phyloP scores from a whole-genome alignment of 2,329 filamentous ascomycete species.

The Ophiostoma ips region DNA sequence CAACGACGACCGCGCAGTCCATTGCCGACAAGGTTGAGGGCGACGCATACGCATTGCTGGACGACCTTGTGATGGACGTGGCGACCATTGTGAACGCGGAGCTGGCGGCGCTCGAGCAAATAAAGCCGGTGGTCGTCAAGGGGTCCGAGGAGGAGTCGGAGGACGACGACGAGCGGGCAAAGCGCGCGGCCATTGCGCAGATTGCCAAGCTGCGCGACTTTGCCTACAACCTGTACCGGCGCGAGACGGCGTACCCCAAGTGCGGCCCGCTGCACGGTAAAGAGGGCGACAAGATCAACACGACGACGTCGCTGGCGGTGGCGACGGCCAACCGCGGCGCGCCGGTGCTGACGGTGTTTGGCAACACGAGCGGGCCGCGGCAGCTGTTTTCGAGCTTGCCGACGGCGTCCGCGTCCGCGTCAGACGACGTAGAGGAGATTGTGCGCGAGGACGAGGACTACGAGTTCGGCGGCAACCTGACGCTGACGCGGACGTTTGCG shows the following conservation, averaged over 20 bases:
- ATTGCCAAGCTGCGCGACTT: conserved; percentile 46
- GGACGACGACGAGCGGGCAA: conserved; percentile 6
- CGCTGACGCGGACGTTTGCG: conserved; percentile 51
- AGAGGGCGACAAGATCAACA: not conserved
- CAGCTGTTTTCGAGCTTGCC: conserved; percentile 82
- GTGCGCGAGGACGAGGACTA: conserved; percentile 12
- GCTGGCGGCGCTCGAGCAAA: conserved; percentile 31
- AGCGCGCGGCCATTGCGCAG: conserved; percentile 27
- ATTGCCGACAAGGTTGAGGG: conserved; percentile 41
- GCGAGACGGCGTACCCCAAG: conserved; percentile 41
- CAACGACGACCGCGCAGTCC: conserved; percentile 16
- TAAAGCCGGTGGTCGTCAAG: not conserved
- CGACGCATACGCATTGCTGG: conserved; percentile 43
- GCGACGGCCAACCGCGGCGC: conserved; percentile 25
- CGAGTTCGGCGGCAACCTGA: conserved; percentile 32
- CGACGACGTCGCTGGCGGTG: not conserved
- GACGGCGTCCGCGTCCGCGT: conserved; percentile 11
- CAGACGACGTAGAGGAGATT: conserved; percentile 43
- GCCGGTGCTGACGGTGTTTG: conserved; percentile 59
- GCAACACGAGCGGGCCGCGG: conserved; percentile 57
- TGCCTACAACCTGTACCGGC: conserved; percentile 47
- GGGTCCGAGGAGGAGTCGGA: not conserved
- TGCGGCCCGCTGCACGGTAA: conserved; percentile 17
- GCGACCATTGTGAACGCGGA: conserved; percentile 21
- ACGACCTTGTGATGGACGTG: conserved; percentile 49